phyloP scores from a whole-genome alignment of 768 basidiomycete genomes.

The Phanerochaete carnosa region DNA sequence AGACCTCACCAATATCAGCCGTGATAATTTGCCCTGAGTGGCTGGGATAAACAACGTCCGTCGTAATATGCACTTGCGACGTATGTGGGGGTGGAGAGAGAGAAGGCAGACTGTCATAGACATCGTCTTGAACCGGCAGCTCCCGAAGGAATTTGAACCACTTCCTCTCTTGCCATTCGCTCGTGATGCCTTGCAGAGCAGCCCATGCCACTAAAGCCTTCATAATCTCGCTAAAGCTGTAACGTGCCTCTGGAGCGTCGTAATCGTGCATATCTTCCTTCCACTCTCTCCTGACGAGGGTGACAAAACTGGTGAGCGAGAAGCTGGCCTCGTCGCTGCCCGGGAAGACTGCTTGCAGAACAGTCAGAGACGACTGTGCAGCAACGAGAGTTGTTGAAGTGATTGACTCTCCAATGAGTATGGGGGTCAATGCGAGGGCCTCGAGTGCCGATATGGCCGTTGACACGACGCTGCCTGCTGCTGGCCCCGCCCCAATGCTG shows the following conservation, averaged over 20 bases:
- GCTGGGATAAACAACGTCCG: slow-evolving; percentile 67
- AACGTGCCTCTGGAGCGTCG: slow-evolving; percentile 54
- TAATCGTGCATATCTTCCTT: slow-evolving; percentile 48
- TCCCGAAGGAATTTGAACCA: slow-evolving; percentile 69
- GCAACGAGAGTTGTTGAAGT: slow-evolving; percentile 73
- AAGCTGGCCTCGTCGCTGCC: slow-evolving; percentile 79
- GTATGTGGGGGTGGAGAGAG: not conserved
- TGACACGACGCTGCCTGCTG: slow-evolving; percentile 56
- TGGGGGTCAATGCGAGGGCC: slow-evolving; percentile 68
- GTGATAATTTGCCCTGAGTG: slow-evolving; percentile 71
- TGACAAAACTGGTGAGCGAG: slow-evolving; percentile 76
- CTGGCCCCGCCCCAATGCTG: slow-evolving; percentile 50
- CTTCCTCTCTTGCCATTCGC: slow-evolving; percentile 71
- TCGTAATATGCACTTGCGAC: slow-evolving; percentile 70
- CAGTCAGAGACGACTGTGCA: slow-evolving; percentile 72
- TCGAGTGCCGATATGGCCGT: slow-evolving; percentile 65
- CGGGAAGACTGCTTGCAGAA: slow-evolving; percentile 68
- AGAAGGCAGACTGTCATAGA: slow-evolving; percentile 2
- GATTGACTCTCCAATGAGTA: slow-evolving; percentile 72
- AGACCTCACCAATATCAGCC: slow-evolving; percentile 72
- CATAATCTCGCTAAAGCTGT: slow-evolving; percentile 62
- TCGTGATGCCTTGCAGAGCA: slow-evolving; percentile 76
- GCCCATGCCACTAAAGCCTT: slow-evolving; percentile 78
- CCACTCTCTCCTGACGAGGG: slow-evolving; percentile 79
- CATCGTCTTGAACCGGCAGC: slow-evolving; percentile 55